A percentile compares a stretch with the other conserved stretches of the same genome.
phyloP scores from a whole-genome alignment of 208 protist species.

The Crithidia bombi region DNA sequence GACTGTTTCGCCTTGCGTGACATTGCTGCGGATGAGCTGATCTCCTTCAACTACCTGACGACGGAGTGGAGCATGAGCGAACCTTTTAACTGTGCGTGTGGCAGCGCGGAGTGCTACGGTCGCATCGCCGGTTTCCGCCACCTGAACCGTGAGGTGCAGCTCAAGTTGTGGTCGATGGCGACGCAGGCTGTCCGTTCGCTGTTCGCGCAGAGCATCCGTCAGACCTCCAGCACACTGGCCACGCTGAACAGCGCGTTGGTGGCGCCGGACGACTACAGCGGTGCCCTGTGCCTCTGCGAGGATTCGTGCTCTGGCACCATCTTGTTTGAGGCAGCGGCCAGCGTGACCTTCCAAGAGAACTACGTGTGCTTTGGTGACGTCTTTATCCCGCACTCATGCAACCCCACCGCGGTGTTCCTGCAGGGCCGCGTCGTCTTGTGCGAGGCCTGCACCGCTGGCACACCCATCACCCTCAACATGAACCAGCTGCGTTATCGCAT shows the following conservation, averaged over 20 bases:
- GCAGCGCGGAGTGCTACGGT: slow-evolving; percentile 53
- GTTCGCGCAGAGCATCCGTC: slow-evolving; percentile 61
- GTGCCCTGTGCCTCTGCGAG: slow-evolving; percentile 47
- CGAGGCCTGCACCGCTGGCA: slow-evolving; percentile 41
- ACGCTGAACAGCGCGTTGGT: slow-evolving; percentile 64
- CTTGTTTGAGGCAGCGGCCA: slow-evolving; percentile 46
- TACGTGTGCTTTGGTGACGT: slow-evolving; percentile 64
- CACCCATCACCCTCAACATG: slow-evolving; percentile 71
- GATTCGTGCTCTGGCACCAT: slow-evolving; percentile 71
- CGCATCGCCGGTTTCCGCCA: slow-evolving; percentile 76
- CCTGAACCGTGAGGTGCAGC: slow-evolving; percentile 52
- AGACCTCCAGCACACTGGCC: slow-evolving; percentile 46
- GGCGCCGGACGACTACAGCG: slow-evolving; percentile 27
- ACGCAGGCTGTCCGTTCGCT: slow-evolving; percentile 63
- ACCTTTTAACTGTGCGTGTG: slow-evolving; percentile 80
- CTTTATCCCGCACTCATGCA: slow-evolving; percentile 71
- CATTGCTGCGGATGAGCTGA: slow-evolving; percentile 64
- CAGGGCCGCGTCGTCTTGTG: slow-evolving; percentile 63
- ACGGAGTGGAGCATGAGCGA: slow-evolving; percentile 90
- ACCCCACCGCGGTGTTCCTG: slow-evolving; percentile 60
- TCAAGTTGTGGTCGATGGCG: slow-evolving; percentile 59
- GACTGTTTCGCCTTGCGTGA: slow-evolving; percentile 68
- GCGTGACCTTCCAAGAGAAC: slow-evolving; percentile 37
- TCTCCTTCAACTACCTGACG: slow-evolving; percentile 89
- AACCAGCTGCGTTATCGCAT: slow-evolving; percentile 74